Evolutionary conservation across 306 rosid genomes (phyloP), one percentile per base, ranked within the genome.

Genomic region (Sophora flavescens): DNA sequence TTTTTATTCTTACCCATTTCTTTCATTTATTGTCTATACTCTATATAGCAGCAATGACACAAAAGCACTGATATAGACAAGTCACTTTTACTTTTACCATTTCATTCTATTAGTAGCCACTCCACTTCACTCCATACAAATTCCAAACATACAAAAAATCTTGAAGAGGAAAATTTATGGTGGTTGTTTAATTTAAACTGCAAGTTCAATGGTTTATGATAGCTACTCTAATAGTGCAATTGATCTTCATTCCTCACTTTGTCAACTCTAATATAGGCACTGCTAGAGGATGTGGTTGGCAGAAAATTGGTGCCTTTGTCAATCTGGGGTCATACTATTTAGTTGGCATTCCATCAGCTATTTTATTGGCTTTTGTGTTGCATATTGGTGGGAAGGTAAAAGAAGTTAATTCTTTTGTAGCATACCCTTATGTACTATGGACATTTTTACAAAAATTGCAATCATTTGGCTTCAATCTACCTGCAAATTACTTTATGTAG

Each of bases 221-320:
- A 10, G 15, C 16, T 26, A 54, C 7, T 54, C 41, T n/a, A n/a
- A n/a, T n/a, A 59, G 22, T 33, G 33, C 5, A 39, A 53, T 4
- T 33, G 14, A 53, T 15, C 59, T 38, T 75, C 35, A 14, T 57
- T 15, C 15, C 44, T 67, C n/a, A 28, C n/a, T 68, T 26, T 68
- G 26, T 53, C 16, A 28, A 78, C 62, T 35, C 51, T 51, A 38
- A 82, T 74, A 61, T 81, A 90, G 97, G 97, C 38, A 82, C 74
- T 65, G 89, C 89, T 52, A 89, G 97, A 86, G 97, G 97, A 39
- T 85, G 95, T 62, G 98, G 98, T 12, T 85, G 94, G 98, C 98
- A 93, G 87, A 85, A 89, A 76, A 86, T 87, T 51, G 96, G 96
- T 47, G 95, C 98, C 10, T 89, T 14, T 85, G 85, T 93, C 4